Evolutionary conservation across 2,329 filamentous ascomycete species (phyloP).

Genomic region (Colletotrichum sp.): DNA sequence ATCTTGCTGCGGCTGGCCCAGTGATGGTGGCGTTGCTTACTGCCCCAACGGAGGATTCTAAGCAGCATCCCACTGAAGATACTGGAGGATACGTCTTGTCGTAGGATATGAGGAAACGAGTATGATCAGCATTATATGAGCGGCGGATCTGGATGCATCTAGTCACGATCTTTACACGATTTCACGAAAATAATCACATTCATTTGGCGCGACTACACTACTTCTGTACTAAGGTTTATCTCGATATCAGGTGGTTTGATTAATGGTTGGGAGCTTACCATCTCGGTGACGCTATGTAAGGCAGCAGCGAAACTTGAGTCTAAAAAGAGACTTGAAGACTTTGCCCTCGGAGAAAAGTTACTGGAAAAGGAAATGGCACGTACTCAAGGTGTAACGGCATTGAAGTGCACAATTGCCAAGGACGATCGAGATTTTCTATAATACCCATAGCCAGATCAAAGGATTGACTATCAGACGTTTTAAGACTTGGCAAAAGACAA

Average conservation of each 20-base stretch:
- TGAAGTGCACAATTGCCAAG: neutral
- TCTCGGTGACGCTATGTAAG: neutral
- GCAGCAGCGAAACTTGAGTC: accelerated
- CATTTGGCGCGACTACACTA: neutral
- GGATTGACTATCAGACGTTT: neutral
- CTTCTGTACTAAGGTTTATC: neutral
- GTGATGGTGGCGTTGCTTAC: neutral
- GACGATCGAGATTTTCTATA: neutral
- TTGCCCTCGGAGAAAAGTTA: neutral
- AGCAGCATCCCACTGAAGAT: neutral
- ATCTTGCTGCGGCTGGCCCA: neutral
- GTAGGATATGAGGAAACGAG: neutral
- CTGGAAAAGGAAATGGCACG: neutral
- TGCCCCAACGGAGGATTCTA: neutral
- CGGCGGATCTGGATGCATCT: neutral
- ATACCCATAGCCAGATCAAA: neutral
- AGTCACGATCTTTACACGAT: neutral
- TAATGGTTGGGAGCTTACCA: neutral
- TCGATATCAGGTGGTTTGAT: neutral
- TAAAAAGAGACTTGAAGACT: accelerated
- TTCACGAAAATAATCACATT: neutral
- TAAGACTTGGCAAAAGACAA: neutral
- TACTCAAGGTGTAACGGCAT: neutral
- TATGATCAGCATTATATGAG: neutral
- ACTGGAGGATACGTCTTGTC: neutral